Evolutionary conservation across 2,329 filamentous ascomycete species (phyloP).

Genomic region (Colletotrichum sp.): DNA sequence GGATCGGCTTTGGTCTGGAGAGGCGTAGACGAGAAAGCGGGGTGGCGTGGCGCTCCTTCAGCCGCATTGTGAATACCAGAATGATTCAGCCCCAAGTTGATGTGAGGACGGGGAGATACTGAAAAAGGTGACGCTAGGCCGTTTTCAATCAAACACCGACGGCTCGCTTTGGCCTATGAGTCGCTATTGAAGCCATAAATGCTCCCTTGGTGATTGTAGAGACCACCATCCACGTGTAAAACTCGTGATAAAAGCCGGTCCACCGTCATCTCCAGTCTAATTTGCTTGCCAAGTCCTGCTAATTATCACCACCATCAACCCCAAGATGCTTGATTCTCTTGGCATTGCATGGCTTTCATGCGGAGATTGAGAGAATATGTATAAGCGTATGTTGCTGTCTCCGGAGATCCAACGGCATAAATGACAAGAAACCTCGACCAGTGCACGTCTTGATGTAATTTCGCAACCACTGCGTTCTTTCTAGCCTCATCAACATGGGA

Average conservation of each 20-base stretch:
- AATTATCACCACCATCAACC: fast-evolving
- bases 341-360: background rate
- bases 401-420: background rate
- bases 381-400: background rate
- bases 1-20: background rate
- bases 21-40: background rate
- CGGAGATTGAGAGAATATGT: background rate
- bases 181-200: background rate
- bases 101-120: background rate
- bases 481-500: background rate
- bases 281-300: background rate
- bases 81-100: background rate
- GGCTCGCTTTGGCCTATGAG: background rate
- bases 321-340: background rate
- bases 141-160: background rate
- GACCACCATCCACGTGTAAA: background rate
- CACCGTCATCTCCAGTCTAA: background rate
- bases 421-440: background rate
- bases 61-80: background rate
- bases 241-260: background rate
- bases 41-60: background rate
- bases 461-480: background rate
- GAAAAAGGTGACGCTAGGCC: background rate
- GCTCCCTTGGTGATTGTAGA: background rate
- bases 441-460: background rate